Base-by-base conservation (phyloP, 352 stramenopile species). In the Detonula confervacea region DNA sequence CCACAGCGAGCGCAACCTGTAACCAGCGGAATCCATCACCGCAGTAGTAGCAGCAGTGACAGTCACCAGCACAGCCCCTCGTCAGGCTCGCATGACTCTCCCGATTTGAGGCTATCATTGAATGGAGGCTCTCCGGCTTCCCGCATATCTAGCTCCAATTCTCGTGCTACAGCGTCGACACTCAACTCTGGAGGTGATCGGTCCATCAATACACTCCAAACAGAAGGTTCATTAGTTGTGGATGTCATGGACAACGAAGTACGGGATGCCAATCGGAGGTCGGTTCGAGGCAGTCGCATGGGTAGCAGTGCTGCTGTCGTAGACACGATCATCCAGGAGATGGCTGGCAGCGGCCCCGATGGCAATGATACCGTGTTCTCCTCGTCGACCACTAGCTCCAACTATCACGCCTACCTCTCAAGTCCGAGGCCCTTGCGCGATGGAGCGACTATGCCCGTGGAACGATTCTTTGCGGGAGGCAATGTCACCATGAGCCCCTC, bases 331-430 rank as follows among this genome's bases (percentile, higher is more conserved):
- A n/a, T n/a, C n/a, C n/a, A n/a, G n/a, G n/a, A n/a, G n/a, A n/a
- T n/a, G n/a, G n/a, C n/a, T 57, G 30, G 20, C 12, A 51, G 20
- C 6, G 65, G 68, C 12, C 2, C 35, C 1, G 75, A 79, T 46
- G 75, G 75, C 25, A 78, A 68, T 51, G 75, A 64, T 27, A 83
- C 75, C 12, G 75, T 83, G 55, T 62, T 78, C 30, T 83, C 75
- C 2, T 78, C 65, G 0, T 83, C 75, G 12, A 83, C 75, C 4
- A 55, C 44, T 35, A 83, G 67, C 29, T 83, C 75, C 2, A 66
- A 69, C 51, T 71, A 65, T 49, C 39, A 69, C 39, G 8, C 14
- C 16, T 69, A 75, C 42, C 11, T 73, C 5, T 46, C 68, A 4
- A 82, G 64, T 65, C 73, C 70, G 22, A 18, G 33, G 22, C 42